Evolutionary conservation across 2,329 filamentous ascomycete species (phyloP).

Genomic region (Neospermospora avenae): DNA sequence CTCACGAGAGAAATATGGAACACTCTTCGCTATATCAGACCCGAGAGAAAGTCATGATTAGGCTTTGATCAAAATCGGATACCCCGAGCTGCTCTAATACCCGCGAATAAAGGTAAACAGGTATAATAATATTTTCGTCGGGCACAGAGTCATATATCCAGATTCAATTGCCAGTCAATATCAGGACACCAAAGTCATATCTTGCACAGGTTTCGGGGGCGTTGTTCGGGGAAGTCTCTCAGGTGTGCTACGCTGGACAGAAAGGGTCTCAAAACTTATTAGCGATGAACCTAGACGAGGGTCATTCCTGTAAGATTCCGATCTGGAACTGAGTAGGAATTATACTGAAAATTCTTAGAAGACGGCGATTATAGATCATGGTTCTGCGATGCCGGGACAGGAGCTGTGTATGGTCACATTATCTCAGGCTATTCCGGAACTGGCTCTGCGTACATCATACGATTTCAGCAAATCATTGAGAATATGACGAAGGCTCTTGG

Average conservation of each 20-base stretch:
- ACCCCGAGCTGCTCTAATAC: background rate
- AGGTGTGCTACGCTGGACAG: background rate
- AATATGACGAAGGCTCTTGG: background rate
- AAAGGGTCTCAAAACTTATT: slow-evolving; percentile 10
- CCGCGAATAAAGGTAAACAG: background rate
- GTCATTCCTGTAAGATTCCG: slow-evolving; percentile 1
- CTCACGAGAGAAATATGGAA: background rate
- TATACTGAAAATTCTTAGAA: background rate
- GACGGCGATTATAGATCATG: slow-evolving; percentile 16
- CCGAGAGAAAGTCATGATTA: background rate
- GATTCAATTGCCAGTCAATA: background rate
- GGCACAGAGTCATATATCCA: background rate
- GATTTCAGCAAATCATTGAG: slow-evolving; percentile 5
- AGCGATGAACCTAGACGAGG: background rate
- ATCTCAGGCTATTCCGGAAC: slow-evolving; percentile 9
- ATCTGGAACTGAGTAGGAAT: too few relatives aligned
- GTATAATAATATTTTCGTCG: background rate
- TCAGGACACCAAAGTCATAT: background rate
- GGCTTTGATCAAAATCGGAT: background rate
- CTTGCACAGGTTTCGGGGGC: background rate
- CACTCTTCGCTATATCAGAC: background rate
- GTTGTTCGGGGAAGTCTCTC: slow-evolving; percentile 8
- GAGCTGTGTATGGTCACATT: slow-evolving; percentile 14
- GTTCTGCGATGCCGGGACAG: slow-evolving; percentile 8
- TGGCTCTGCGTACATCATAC: slow-evolving; percentile 10